Conservation (phyloP, 106 monocot species). For the Dendrobium chrysotoxum region DNA sequence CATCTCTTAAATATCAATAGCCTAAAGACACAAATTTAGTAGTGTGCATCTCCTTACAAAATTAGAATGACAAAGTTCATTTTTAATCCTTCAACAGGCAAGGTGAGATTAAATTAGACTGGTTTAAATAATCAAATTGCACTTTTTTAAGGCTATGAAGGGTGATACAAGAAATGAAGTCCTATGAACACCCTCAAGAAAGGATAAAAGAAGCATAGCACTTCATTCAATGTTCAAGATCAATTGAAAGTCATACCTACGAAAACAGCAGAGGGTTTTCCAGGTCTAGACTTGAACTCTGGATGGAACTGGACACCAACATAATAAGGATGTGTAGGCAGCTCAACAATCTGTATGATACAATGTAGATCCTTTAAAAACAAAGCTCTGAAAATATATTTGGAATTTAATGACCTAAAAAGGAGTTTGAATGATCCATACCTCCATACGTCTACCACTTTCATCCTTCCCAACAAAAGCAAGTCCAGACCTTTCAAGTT, state of each 20-base stretch:
- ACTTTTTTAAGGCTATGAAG: neutral
- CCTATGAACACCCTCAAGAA: neutral
- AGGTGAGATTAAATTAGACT: neutral
- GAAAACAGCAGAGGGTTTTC: constrained; percentile 78
- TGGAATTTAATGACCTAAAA: neutral
- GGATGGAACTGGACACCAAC: constrained; percentile 90
- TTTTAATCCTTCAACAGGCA: neutral
- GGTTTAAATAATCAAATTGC: neutral
- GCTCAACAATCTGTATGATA: constrained; percentile 69
- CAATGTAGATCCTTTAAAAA: neutral
- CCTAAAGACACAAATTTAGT: too few relatives aligned
- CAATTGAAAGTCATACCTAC: constrained; percentile 36
- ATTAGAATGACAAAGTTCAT: neutral
- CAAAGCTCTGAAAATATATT: constrained; percentile 2
- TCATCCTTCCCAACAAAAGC: constrained; percentile 93
- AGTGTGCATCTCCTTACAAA: neutral
- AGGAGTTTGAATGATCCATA: constrained; percentile 9
- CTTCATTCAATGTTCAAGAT: neutral
- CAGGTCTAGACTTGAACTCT: constrained; percentile 92
- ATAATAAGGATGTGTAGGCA: constrained; percentile 73
- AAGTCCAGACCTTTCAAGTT: constrained; percentile 76
- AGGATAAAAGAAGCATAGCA: neutral
- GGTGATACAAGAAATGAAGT: neutral
- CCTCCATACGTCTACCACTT: constrained; percentile 86
- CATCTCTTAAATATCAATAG: too few relatives aligned